These are phyloP conservation scores for Talaromyces sp. DNA, from an alignment of 2,329 filamentous ascomycete species.

Conservation along the genomic window DNA sequence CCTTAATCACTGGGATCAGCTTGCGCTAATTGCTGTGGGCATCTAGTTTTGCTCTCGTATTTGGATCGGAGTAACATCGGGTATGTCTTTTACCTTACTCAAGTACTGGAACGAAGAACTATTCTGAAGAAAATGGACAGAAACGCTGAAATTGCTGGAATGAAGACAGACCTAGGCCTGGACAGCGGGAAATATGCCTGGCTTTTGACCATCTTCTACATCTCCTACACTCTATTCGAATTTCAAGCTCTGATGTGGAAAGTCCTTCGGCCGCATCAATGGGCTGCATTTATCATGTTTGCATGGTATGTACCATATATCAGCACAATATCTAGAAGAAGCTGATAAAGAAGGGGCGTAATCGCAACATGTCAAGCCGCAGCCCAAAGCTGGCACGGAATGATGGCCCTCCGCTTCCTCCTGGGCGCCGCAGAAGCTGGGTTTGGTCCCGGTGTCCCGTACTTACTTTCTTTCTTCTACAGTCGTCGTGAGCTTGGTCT, in stretches of 20 bases:
- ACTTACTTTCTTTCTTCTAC: constrained; percentile 58
- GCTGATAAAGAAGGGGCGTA: constrained; percentile 40
- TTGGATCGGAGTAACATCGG: constrained; percentile 53
- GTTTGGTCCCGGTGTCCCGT: constrained; percentile 48
- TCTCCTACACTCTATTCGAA: constrained; percentile 46
- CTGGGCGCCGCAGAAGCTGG: constrained; percentile 48
- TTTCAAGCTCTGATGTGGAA: constrained; percentile 47
- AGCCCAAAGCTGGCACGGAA: constrained; percentile 43
- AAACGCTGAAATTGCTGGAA: constrained; percentile 55
- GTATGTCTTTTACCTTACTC: constrained; percentile 23
- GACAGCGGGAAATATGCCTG: constrained; percentile 48
- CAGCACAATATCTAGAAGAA: not conserved
- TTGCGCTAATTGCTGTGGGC: not conserved
- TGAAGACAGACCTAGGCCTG: constrained; percentile 50
- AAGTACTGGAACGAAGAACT: not conserved
- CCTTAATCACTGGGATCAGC: not conserved
- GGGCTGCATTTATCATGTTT: constrained; percentile 44
- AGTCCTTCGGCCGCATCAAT: constrained; percentile 41
- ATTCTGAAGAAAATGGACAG: constrained; percentile 27
- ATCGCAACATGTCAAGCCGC: constrained; percentile 48
- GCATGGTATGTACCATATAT: constrained; percentile 32
- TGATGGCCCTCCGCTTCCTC: constrained; percentile 51
- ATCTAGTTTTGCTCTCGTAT: constrained; percentile 45
- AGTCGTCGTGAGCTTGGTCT: constrained; percentile 56
- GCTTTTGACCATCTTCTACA: constrained; percentile 55